Conservation (phyloP, 2,329 filamentous ascomycete genomes). For the Talaromyces amestolkiae region DNA sequence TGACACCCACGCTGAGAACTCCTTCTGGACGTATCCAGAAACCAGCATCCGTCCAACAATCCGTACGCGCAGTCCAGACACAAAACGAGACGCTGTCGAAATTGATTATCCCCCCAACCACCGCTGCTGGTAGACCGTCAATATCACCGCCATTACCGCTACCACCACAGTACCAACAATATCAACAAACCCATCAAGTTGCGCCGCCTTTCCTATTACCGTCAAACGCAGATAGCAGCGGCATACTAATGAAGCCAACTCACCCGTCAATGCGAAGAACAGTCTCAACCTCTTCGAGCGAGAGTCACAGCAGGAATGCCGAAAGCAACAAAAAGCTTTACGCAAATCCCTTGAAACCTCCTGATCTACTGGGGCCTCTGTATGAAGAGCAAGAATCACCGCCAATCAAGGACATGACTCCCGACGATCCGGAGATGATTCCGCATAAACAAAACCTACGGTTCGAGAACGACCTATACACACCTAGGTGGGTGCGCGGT, state of each 20-base stretch:
- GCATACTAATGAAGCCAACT: slow-evolving; percentile 20
- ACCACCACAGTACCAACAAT: slow-evolving; percentile 8
- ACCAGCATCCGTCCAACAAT: background rate
- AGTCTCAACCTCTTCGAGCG: background rate
- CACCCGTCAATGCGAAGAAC: slow-evolving; percentile 5
- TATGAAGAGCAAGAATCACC: slow-evolving; percentile 71
- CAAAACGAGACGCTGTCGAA: background rate
- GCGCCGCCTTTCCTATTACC: slow-evolving; percentile 39
- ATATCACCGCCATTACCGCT: background rate
- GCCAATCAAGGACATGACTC: slow-evolving; percentile 78
- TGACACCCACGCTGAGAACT: background rate
- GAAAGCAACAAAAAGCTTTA: slow-evolving; percentile 59
- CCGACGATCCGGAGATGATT: slow-evolving; percentile 69
- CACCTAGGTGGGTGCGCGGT: slow-evolving; percentile 77
- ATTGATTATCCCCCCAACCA: background rate
- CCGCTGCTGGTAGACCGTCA: background rate
- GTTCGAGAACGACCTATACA: slow-evolving; percentile 79
- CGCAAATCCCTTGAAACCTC: slow-evolving; percentile 70
- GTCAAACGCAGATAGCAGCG: slow-evolving; percentile 47
- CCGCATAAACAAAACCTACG: slow-evolving; percentile 77
- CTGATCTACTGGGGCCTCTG: slow-evolving; percentile 72
- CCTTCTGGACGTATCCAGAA: background rate
- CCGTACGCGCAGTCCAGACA: background rate
- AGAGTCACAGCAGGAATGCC: slow-evolving; percentile 47
- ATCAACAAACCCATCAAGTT: slow-evolving; percentile 10